Conservation (phyloP, 1,284 basidiomycete species). For the Heterobasidion parviporum region DNA sequence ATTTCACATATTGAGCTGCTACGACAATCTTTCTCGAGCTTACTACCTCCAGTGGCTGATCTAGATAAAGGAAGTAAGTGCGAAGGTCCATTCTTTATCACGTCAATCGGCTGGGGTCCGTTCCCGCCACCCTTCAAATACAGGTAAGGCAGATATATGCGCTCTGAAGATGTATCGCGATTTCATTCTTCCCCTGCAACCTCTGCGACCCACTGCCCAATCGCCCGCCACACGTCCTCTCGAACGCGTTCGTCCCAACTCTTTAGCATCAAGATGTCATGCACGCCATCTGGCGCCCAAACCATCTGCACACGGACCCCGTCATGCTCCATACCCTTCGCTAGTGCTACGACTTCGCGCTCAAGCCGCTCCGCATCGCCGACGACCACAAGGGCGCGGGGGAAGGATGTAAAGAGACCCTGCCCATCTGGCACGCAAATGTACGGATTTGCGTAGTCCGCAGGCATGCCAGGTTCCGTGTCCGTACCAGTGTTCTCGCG, state of each 20-base stretch:
- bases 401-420: conserved; percentile 36
- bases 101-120: too few relatives aligned
- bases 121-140: not conserved
- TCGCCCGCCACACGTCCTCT: conserved; percentile 21
- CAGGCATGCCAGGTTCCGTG: conserved; percentile 11
- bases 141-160: not conserved
- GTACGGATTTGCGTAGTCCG: conserved; percentile 18
- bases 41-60: too few relatives aligned
- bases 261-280: conserved; percentile 26
- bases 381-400: conserved; percentile 32
- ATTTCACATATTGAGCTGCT: too few relatives aligned
- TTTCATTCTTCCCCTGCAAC: conserved; percentile 5
- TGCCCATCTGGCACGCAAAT: conserved; percentile 22
- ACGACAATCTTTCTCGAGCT: too few relatives aligned
- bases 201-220: conserved; percentile 21
- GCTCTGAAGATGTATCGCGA: not conserved
- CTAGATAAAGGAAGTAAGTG: too few relatives aligned
- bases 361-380: conserved; percentile 29
- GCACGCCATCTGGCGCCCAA: conserved; percentile 26
- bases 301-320: conserved; percentile 24
- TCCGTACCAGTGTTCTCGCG: conserved; percentile 4
- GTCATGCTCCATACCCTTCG: conserved; percentile 26
- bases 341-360: conserved; percentile 25
- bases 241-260: conserved; percentile 27
- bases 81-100: too few relatives aligned